These are phyloP conservation scores for Fusarium neocosmosporiellum DNA, from an alignment of 2,329 filamentous ascomycete species.

Conservation along the genomic window DNA sequence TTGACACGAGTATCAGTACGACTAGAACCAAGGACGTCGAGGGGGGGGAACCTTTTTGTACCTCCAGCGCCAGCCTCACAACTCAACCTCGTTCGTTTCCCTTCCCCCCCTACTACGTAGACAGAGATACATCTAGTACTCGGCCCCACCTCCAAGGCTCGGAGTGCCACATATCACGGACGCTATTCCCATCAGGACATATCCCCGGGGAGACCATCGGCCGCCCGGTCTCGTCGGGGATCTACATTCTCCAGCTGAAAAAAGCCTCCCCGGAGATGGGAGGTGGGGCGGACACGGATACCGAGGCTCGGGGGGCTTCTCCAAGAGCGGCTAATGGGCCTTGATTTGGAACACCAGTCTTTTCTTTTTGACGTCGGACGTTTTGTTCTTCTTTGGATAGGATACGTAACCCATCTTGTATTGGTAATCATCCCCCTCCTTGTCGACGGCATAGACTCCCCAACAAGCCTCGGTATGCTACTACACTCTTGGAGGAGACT, in stretches of 20 bases:
- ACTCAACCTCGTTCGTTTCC: neutral
- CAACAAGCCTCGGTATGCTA: neutral
- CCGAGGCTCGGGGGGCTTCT: constrained; percentile 21
- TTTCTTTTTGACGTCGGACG: neutral
- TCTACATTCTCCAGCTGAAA: constrained; percentile 11
- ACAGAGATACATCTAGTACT: neutral
- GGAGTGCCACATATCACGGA: constrained; percentile 24
- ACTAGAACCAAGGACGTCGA: neutral
- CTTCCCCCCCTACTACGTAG: neutral
- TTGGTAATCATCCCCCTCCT: constrained; percentile 1
- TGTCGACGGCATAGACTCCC: neutral
- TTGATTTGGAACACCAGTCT: neutral
- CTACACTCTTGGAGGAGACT: neutral
- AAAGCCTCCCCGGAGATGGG: neutral
- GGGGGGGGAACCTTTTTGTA: neutral
- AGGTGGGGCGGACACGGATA: constrained; percentile 6
- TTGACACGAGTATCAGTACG: neutral
- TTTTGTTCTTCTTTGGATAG: neutral
- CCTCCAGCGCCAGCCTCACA: neutral
- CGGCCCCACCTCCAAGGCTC: neutral
- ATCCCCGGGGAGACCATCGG: constrained; percentile 31
- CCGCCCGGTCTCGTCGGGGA: constrained; percentile 33
- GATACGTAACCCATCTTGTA: neutral
- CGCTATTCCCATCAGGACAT: constrained; percentile 42
- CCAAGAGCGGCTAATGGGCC: neutral